Percentiles rank a stretch among this genome's conserved stretches.
Conservation (phyloP, 176 grass and related monocot species). For the bread wheat (Triticum aestivum) region DNA sequence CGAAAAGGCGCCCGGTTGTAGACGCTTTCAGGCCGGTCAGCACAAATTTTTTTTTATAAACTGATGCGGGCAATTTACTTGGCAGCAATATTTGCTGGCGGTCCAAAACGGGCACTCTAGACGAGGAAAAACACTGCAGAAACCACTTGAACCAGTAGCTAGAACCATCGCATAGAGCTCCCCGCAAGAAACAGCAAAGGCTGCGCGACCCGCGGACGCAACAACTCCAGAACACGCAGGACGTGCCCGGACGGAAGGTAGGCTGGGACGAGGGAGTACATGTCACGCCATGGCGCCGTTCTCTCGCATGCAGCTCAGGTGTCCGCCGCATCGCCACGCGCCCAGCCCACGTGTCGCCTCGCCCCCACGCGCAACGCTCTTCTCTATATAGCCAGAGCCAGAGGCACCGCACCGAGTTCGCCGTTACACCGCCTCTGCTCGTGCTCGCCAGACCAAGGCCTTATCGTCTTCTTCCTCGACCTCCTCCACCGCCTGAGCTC, state of each 20-base stretch:
- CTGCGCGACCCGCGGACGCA: background rate
- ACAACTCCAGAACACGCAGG: constrained; percentile 5
- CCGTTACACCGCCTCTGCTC: background rate
- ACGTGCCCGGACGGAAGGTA: background rate
- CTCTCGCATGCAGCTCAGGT: constrained; percentile 8
- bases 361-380: background rate
- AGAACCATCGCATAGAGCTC: background rate
- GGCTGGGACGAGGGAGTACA: background rate
- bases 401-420: background rate
- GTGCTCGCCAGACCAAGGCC: background rate
- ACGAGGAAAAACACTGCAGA: too few relatives aligned
- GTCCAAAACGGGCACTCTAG: too few relatives aligned
- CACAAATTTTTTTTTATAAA: too few relatives aligned
- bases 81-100: too few relatives aligned
- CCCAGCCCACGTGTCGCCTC: background rate
- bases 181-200: background rate
- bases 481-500: background rate
- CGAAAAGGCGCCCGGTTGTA: too few relatives aligned
- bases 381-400: background rate
- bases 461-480: background rate
- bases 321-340: background rate
- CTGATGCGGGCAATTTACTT: too few relatives aligned
- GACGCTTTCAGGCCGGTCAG: too few relatives aligned
- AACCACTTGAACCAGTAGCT: too few relatives aligned
- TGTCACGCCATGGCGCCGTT: background rate